Evolutionary conservation across 164 flowering plant genomes (phyloP), one percentile per base, ranked within the genome.

Genomic region (Paratinospora sagittata): DNA sequence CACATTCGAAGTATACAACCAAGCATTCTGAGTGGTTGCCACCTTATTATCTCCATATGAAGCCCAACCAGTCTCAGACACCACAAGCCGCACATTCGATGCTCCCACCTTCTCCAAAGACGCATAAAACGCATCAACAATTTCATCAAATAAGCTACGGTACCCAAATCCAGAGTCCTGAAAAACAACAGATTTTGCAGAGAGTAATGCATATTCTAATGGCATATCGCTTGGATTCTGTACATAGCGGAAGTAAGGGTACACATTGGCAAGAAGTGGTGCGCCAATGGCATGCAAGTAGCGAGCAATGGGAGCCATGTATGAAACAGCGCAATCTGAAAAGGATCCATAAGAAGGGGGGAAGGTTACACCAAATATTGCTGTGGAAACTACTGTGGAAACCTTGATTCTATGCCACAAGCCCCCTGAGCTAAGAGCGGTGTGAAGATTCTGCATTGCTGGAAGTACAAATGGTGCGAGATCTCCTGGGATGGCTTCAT

Each of bases 61-160:
- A 0, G 75, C 70, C 75, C 75, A 73, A 26, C 75, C 75, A 4
- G 70, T 67, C 57, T 73, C 75, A 3, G 70, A 41, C 21, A 73
- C 75, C 37, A 57, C 71, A 9, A 73, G 23, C 11, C 9, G 1
- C 19, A 73, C 30, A 0, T 39, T 1, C 0, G 70, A 16, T 6
- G 57, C 58, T 36, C 75, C 75, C 11, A 27, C 60, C 30, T 67
- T 73, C 58, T 73, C 71, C 12, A 73, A 43, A 2, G 71, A 37
- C 4, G 43, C 57, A 60, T 67, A 36, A 43, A 73, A 39, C 6
- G 75, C 71, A 58, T 67, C 75, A 26, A 73, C 58, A 6, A 17
- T 67, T 8, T 65, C 66, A 43, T 73, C 75, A 11, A 73, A 73
- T n/a, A 67, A 61, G n/a, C 67, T 73, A 1, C 23, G 11, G 43